A percentile compares a stretch with the other conserved stretches of the same genome.
These are phyloP conservation scores for Oxytropis ochrocephala DNA, from an alignment of 306 rosid genomes.

Conservation along the genomic window DNA sequence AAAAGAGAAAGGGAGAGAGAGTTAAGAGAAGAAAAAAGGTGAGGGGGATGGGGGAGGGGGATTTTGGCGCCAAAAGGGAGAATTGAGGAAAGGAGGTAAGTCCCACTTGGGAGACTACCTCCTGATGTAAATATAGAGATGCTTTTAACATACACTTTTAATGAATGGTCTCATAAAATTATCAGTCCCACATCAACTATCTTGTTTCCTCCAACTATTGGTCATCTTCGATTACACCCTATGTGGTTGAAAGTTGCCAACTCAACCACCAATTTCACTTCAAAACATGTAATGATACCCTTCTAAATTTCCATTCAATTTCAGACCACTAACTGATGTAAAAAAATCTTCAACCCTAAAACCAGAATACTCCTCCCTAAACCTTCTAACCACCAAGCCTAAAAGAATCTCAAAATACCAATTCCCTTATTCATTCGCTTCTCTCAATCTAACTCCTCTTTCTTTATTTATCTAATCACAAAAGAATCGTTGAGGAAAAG, in stretches of 20 bases:
- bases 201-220: too few species aligned
- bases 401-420: background rate
- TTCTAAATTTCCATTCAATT: background rate
- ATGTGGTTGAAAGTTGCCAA: background rate
- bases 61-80: too few species aligned
- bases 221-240: too few species aligned
- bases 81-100: too few species aligned
- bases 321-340: background rate
- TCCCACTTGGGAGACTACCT: too few species aligned
- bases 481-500: background rate
- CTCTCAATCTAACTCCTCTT: background rate
- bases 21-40: too few species aligned
- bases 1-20: too few species aligned
- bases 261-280: background rate
- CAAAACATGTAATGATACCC: background rate
- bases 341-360: background rate
- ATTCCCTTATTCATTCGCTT: background rate
- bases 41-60: too few species aligned
- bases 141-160: too few species aligned
- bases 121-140: too few species aligned
- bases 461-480: background rate
- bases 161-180: too few species aligned
- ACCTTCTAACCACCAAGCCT: background rate
- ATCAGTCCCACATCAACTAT: too few species aligned
- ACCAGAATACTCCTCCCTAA: background rate